Conservation (phyloP, 2,329 filamentous ascomycete genomes). For the Iodosphaeria phyllophila region DNA sequence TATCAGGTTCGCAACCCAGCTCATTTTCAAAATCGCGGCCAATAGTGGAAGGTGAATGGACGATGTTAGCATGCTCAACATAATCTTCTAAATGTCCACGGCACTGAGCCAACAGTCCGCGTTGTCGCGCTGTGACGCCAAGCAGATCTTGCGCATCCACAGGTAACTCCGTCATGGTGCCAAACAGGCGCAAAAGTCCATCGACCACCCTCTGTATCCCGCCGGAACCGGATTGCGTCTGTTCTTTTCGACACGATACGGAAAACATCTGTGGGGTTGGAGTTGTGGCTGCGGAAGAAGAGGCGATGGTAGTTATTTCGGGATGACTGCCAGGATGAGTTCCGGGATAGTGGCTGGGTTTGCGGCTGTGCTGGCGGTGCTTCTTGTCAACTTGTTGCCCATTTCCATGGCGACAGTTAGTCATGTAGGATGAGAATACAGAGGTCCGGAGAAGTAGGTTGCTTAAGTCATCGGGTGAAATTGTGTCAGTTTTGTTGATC, state of each 20-base stretch:
- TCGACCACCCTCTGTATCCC: constrained; percentile 51
- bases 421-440: too few relatives aligned
- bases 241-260: too few relatives aligned
- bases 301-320: too few relatives aligned
- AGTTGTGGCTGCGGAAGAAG: too few relatives aligned
- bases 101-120: constrained; percentile 61
- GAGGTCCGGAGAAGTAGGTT: too few relatives aligned
- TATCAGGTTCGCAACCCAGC: too few relatives aligned
- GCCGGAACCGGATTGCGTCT: too few relatives aligned
- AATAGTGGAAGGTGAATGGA: too few relatives aligned
- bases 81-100: constrained; percentile 56
- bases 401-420: too few relatives aligned
- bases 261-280: too few relatives aligned
- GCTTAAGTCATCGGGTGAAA: constrained; percentile 16
- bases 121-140: constrained; percentile 79
- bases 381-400: constrained; percentile 24
- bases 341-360: constrained; percentile 4
- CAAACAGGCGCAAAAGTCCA: constrained; percentile 49
- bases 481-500: constrained; percentile 43
- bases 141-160: constrained; percentile 65
- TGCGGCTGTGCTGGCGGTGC: constrained; percentile 22
- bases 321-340: too few relatives aligned
- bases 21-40: too few relatives aligned
- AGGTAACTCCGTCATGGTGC: constrained; percentile 49
- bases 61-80: constrained; percentile 17